Percentiles rank a stretch among this genome's conserved stretches.
These are phyloP conservation scores for Xylariaceae sp. DNA, from an alignment of 2,329 filamentous ascomycete genomes.

Conservation along the genomic window DNA sequence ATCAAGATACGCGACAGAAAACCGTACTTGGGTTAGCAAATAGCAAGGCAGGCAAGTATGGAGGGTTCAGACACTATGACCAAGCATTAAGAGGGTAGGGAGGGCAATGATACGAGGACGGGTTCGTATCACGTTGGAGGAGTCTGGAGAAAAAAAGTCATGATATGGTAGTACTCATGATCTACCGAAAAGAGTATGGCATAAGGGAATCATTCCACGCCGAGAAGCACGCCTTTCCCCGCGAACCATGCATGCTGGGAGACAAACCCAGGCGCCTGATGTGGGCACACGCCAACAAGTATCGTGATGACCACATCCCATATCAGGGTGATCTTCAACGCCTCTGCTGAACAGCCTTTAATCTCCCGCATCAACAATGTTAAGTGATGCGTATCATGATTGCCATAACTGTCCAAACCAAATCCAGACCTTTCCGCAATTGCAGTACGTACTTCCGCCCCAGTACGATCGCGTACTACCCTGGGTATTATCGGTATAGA, in stretches of 20 bases:
- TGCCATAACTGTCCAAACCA: background rate
- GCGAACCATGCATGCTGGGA: background rate
- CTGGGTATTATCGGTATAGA: background rate
- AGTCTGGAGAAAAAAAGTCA: too few relatives aligned
- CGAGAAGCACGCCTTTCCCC: too few relatives aligned
- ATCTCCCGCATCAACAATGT: slow-evolving; percentile 2
- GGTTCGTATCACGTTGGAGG: too few relatives aligned
- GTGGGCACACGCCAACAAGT: background rate
- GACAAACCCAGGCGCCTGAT: background rate
- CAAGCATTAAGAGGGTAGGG: too few relatives aligned
- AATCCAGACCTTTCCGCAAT: background rate
- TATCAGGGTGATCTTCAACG: slow-evolving; percentile 5
- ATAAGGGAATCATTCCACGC: too few relatives aligned
- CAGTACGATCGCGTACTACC: background rate
- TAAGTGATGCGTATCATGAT: slow-evolving; percentile 1
- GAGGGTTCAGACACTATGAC: too few relatives aligned
- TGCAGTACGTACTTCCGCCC: background rate
- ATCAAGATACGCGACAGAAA: too few relatives aligned
- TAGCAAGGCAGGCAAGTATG: too few relatives aligned
- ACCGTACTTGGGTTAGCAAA: too few relatives aligned
- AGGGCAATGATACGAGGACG: too few relatives aligned
- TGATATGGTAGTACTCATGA: too few relatives aligned
- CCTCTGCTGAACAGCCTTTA: slow-evolving; percentile 4
- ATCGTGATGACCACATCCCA: slow-evolving; percentile 1
- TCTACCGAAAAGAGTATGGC: too few relatives aligned